phyloP scores from a whole-genome alignment of 78 protist genomes.

The Dictyostelium intermedium region DNA sequence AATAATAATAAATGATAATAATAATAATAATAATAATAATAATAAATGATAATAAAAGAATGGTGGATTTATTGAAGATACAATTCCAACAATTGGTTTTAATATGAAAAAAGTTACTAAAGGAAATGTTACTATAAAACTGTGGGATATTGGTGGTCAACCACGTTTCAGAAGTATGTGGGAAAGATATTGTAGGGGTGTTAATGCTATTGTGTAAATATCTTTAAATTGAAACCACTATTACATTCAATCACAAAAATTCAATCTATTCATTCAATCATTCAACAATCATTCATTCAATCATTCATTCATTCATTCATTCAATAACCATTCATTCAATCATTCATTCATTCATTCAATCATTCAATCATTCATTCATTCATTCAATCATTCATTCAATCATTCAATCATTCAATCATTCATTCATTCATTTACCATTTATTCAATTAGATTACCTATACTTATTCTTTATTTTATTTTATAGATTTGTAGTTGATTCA shows the following conservation, averaged over 20 bases:
- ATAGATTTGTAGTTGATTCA: slow-evolving; percentile 94
- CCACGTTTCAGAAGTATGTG: slow-evolving; percentile 97
- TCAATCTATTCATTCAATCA: neutral
- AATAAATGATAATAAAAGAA: slow-evolving; percentile 12
- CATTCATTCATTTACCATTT: neutral
- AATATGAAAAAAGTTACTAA: slow-evolving; percentile 96
- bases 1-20: neutral
- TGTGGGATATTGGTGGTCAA: slow-evolving; percentile 99
- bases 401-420: neutral
- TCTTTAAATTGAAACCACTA: neutral
- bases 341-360: neutral
- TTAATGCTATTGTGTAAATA: slow-evolving; percentile 94
- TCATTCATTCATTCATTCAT: neutral
- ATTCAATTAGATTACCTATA: neutral
- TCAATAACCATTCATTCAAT: neutral
- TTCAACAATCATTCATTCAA: neutral
- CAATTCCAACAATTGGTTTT: slow-evolving; percentile 98
- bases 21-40: neutral
- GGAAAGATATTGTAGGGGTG: slow-evolving; percentile 98
- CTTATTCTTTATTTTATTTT: neutral
- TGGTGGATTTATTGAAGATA: slow-evolving; percentile 88
- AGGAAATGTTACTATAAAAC: slow-evolving; percentile 93
- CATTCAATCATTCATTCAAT: neutral
- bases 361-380: neutral
- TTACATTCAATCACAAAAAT: neutral